Percentiles rank a stretch among this genome's conserved stretches.
Conservation (phyloP, 2,329 filamentous ascomycete genomes). For the Ophiostoma perfectum region DNA sequence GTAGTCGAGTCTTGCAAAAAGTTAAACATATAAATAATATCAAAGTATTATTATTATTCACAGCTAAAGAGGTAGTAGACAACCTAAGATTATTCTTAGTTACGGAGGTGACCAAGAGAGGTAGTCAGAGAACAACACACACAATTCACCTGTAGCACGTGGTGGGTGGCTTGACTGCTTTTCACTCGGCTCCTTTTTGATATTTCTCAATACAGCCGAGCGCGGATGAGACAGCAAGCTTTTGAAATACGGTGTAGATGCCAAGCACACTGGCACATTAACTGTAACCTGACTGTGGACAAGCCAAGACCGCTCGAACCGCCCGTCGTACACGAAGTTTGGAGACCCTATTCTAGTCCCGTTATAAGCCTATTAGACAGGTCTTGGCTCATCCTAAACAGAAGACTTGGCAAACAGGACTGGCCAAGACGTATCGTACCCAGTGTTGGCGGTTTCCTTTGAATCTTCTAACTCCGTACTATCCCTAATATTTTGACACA, state of each 20-base stretch:
- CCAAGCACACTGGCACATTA: slow-evolving; percentile 3
- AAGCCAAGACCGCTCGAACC: neutral
- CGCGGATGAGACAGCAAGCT: neutral
- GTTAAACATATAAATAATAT: too few species aligned
- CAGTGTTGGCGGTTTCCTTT: slow-evolving; percentile 1
- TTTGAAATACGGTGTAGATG: neutral
- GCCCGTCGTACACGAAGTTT: neutral
- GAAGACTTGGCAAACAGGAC: neutral
- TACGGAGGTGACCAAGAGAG: too few species aligned
- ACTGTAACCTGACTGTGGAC: slow-evolving; percentile 3
- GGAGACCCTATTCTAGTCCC: neutral
- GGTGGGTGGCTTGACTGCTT: too few species aligned
- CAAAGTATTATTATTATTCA: too few species aligned
- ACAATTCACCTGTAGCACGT: too few species aligned
- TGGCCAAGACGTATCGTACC: slow-evolving; percentile 5
- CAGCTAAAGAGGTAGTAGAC: too few species aligned
- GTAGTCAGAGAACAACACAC: too few species aligned
- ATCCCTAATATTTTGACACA: neutral
- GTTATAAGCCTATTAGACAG: neutral
- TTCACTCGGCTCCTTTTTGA: neutral
- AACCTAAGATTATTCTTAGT: too few species aligned
- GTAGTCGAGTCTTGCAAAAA: too few species aligned
- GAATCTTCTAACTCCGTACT: neutral
- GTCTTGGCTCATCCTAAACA: neutral
- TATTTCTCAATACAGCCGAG: neutral